A percentile compares a stretch with the other conserved stretches of the same genome.
phyloP scores from a whole-genome alignment of 176 grass and related monocot genomes.

The Secale cereale region DNA sequence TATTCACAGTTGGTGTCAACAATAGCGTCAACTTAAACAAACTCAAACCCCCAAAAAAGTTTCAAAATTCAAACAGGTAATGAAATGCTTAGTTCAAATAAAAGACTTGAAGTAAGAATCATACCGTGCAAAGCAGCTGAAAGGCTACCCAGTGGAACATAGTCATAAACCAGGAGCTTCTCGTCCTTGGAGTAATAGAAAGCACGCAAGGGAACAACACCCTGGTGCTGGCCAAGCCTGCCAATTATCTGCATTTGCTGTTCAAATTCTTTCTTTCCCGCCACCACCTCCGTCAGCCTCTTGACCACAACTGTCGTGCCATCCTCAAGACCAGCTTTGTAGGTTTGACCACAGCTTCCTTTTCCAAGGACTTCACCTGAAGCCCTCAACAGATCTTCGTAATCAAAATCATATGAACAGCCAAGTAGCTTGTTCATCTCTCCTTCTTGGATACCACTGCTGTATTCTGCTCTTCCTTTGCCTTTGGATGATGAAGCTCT shows the following conservation, averaged over 20 bases:
- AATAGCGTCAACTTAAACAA: too few relatives aligned
- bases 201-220: slow-evolving; percentile 65
- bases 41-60: too few relatives aligned
- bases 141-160: slow-evolving; percentile 57
- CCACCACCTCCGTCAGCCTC: slow-evolving; percentile 81
- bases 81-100: slow-evolving; percentile 20
- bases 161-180: slow-evolving; percentile 26
- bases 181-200: slow-evolving; percentile 54
- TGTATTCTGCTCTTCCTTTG: slow-evolving; percentile 74
- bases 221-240: slow-evolving; percentile 58
- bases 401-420: slow-evolving; percentile 77
- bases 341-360: slow-evolving; percentile 81
- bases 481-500: slow-evolving; percentile 50
- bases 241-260: slow-evolving; percentile 91
- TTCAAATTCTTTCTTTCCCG: slow-evolving; percentile 82
- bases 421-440: slow-evolving; percentile 78
- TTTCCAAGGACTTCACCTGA: slow-evolving; percentile 92
- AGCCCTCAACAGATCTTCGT: slow-evolving; percentile 37
- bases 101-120: slow-evolving; percentile 22
- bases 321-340: slow-evolving; percentile 90
- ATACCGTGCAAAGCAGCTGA: slow-evolving; percentile 84
- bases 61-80: too few relatives aligned
- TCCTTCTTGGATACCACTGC: slow-evolving; percentile 77
- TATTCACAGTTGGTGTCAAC: too few relatives aligned
- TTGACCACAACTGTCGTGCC: slow-evolving; percentile 88